Conservation (phyloP, 2,329 filamentous ascomycete genomes). For the Microdochium trichocladiopsis region DNA sequence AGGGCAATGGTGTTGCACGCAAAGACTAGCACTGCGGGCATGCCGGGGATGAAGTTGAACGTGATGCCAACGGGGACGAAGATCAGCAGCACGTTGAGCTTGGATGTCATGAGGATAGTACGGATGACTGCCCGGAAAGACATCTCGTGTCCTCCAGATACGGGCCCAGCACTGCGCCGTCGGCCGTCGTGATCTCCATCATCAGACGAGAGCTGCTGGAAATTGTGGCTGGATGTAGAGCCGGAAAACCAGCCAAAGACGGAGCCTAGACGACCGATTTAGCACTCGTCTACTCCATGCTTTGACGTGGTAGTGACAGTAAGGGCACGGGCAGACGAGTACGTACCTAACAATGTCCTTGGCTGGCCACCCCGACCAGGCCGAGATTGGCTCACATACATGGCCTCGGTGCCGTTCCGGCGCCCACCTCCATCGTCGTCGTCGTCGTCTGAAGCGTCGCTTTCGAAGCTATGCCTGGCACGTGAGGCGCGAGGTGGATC, state of each 20-base stretch:
- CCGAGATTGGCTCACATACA: not conserved
- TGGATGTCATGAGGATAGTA: conserved; percentile 45
- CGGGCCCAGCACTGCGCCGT: not conserved
- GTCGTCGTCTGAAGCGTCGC: not conserved
- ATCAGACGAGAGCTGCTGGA: not conserved
- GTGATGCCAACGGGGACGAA: conserved; percentile 71
- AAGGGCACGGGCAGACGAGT: too few species aligned
- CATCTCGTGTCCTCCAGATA: not conserved
- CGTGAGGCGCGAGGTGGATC: not conserved
- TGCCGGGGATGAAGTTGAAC: conserved; percentile 39
- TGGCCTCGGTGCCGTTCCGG: not conserved
- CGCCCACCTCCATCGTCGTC: not conserved
- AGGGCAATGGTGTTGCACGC: conserved; percentile 67
- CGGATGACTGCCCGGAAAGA: not conserved
- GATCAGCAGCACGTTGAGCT: conserved; percentile 63
- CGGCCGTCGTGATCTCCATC: not conserved
- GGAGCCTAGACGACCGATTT: not conserved
- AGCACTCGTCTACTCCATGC: not conserved
- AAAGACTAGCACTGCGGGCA: conserved; percentile 57
- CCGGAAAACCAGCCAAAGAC: not conserved
- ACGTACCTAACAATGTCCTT: not conserved
- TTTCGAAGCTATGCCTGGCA: not conserved
- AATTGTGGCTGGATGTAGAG: not conserved
- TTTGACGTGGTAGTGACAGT: not conserved
- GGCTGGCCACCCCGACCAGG: not conserved